Evolutionary conservation across 2,329 filamentous ascomycete genomes (phyloP).

Genomic region (Botrytis medusae): DNA sequence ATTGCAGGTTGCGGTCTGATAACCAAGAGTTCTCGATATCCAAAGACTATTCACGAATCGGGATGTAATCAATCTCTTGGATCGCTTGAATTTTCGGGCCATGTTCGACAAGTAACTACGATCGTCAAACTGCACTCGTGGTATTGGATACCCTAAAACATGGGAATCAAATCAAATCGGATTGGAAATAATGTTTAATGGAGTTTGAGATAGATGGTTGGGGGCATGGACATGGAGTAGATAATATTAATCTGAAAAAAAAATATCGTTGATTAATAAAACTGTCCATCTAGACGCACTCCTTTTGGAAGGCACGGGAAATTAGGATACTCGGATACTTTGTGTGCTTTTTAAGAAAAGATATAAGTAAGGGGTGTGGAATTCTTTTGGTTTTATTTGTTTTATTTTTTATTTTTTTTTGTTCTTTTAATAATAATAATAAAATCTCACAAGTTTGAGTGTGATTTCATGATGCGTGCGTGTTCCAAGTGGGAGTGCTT

Average conservation of each 20-base stretch:
- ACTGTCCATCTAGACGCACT: fast-evolving
- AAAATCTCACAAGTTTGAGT: no score
- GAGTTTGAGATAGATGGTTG: neutral
- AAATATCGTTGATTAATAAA: fast-evolving
- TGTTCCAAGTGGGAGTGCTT: no score
- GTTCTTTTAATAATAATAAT: no score
- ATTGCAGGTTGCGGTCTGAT: neutral
- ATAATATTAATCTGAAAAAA: neutral
- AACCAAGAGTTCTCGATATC: neutral
- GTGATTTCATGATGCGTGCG: no score
- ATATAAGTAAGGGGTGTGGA: no score
- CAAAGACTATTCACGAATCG: neutral
- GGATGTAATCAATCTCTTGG: neutral
- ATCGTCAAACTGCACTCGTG: neutral
- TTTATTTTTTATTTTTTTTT: no score
- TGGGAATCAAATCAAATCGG: no score
- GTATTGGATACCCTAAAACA: neutral
- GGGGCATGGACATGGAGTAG: neutral
- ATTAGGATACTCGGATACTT: neutral
- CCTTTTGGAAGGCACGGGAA: neutral
- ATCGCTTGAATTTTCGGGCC: neutral
- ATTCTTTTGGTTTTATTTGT: no score
- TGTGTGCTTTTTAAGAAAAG: no score
- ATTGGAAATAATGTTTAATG: neutral
- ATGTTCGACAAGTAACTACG: neutral